Evolutionary conservation across 2,329 filamentous ascomycete species (phyloP), one percentile per base, ranked within the genome.

Genomic region (Penicillium sp.): DNA sequence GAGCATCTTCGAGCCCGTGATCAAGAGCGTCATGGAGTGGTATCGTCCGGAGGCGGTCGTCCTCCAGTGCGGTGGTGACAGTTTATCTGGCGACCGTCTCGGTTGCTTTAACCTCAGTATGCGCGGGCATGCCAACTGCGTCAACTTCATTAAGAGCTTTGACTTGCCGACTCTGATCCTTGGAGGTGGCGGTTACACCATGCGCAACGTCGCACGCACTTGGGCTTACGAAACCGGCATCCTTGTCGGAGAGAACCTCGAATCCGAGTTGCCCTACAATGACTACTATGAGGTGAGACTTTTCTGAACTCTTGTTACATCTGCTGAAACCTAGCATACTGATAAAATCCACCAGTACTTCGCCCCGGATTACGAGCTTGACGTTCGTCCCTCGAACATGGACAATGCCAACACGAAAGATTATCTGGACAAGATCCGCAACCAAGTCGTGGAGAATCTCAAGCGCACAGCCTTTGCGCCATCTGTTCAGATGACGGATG

Each of bases 211-310:
- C 54, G 80, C 82, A 48, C 82, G 87, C 52, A 89, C 87, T 0
- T 88, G 85, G 86, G 81, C 81, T 25, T 85, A 82, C 69, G 80
- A 97, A 86, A 90, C 79, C 68, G 94, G 94, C 66, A 85, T 93
- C 60, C 84, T 98, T 8, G 91, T 97, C 22, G 91, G 91, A 30
- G 87, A 93, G 62, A 85, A 91, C 33, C 91, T 98, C 84, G 84
- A 87, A 11, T 84, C 89, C 5, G 88, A 91, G n/a, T 83, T 98
- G 43, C 94, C 94, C 0, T 98, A 93, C 77, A 98, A 97, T 65
- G 94, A 98, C 80, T 98, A 98, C 77, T 98, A 98, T 72, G 87
- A 89, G 75, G 83, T 84, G 73, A 70, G 77, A 46, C 35, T 4
- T 13, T 37, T n/a, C 42, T 48, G 22, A 28, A 8, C 48, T 54